Percentiles rank a stretch among this genome's conserved stretches.
phyloP scores from a whole-genome alignment of 371 early-diverging fungal genomes.

The Lichtheimia ornata region DNA sequence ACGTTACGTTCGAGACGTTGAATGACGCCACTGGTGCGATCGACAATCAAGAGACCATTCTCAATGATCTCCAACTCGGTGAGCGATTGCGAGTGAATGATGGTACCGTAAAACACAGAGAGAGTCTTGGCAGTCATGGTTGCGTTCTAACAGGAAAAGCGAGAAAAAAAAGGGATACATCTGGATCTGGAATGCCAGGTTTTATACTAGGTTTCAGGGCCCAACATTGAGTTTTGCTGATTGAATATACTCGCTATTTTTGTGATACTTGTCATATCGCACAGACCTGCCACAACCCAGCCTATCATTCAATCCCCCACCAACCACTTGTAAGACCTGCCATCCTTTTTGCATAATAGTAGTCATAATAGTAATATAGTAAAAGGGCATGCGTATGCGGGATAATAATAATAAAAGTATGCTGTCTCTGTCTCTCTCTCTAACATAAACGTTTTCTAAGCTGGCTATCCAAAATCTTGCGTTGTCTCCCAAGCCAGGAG shows the following conservation, averaged over 20 bases:
- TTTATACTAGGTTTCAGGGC: no score
- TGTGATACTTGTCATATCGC: no score
- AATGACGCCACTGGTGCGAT: slow-evolving; percentile 54
- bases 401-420: not conserved
- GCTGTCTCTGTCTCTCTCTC: not conserved
- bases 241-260: no score
- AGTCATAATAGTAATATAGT: not conserved
- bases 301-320: not conserved
- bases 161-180: not conserved
- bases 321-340: not conserved
- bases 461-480: slow-evolving; percentile 59
- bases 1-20: slow-evolving; percentile 49
- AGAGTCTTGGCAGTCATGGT: not conserved
- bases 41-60: slow-evolving; percentile 60
- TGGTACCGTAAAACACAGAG: slow-evolving; percentile 63
- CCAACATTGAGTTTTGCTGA: no score
- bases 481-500: slow-evolving; percentile 78
- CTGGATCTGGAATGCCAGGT: no score
- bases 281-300: no score
- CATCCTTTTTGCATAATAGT: not conserved
- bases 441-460: slow-evolving; percentile 54
- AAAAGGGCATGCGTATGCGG: not conserved
- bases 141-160: not conserved
- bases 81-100: slow-evolving; percentile 69
- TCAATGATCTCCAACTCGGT: slow-evolving; percentile 56